Evolutionary conservation across 192 early-diverging fungal species (phyloP).

Genomic region (Endogone sp.): DNA sequence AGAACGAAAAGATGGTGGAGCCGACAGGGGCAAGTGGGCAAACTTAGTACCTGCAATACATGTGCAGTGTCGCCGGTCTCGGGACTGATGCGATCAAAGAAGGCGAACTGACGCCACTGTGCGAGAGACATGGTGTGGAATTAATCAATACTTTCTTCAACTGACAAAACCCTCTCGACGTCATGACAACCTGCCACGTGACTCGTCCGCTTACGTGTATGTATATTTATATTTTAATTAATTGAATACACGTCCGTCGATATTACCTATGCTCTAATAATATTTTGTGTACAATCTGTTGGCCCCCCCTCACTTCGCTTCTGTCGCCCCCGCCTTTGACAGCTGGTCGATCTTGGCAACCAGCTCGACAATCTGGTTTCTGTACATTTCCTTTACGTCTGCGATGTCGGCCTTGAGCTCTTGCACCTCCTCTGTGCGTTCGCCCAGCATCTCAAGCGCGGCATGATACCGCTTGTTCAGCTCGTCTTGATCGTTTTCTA

Average conservation of each 20-base stretch:
- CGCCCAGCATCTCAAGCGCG: conserved; percentile 84
- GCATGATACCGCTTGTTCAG: conserved; percentile 62
- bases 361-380: conserved; percentile 59
- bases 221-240: too few relatives aligned
- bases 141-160: not conserved
- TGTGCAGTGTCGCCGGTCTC: conserved; percentile 56
- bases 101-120: conserved; percentile 71
- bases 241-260: too few relatives aligned
- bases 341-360: conserved; percentile 40
- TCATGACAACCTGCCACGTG: not conserved
- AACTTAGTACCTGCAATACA: conserved; percentile 62
- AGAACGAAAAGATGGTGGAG: not conserved
- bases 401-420: conserved; percentile 73
- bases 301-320: not conserved
- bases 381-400: conserved; percentile 79
- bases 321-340: too few relatives aligned
- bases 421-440: conserved; percentile 81
- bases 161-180: not conserved
- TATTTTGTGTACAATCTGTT: too few relatives aligned
- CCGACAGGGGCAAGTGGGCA: not conserved
- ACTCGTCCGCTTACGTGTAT: not conserved
- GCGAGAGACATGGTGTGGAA: conserved; percentile 22
- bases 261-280: too few relatives aligned
- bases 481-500: conserved; percentile 49
- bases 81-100: conserved; percentile 64